Evolutionary conservation across 75 land plant genomes (phyloP).

Genomic region (Cryptomeria japonica): DNA sequence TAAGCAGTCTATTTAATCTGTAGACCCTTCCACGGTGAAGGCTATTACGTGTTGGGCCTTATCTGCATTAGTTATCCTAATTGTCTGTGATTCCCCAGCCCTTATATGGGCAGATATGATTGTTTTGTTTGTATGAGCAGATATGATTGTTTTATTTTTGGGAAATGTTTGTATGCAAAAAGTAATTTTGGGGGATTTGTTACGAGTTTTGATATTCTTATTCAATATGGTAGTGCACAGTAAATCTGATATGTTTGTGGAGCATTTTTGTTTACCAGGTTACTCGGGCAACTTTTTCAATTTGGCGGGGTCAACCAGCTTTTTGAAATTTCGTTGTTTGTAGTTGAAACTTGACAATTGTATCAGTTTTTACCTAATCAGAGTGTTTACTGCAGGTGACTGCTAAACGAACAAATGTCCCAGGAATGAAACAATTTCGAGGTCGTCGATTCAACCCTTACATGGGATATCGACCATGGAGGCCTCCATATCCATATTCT

Average conservation of each 20-base stretch:
- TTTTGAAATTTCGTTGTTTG: background rate
- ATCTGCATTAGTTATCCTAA: background rate
- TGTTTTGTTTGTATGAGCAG: too few relatives aligned
- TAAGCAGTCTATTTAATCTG: background rate
- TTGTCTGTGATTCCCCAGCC: background rate
- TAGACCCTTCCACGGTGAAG: background rate
- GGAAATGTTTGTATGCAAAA: background rate
- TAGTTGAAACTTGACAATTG: background rate
- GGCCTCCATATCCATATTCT: constrained; percentile 36
- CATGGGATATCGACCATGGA: constrained; percentile 51
- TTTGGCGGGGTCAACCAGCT: background rate
- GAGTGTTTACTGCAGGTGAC: constrained; percentile 5
- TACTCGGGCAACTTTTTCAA: background rate
- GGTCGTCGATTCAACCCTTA: constrained; percentile 65
- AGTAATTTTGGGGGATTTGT: background rate
- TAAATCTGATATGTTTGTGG: too few relatives aligned
- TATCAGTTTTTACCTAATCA: background rate
- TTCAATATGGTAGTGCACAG: background rate
- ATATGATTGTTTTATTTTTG: background rate
- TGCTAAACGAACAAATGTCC: constrained; percentile 79
- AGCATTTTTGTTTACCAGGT: background rate
- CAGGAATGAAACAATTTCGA: constrained; percentile 79
- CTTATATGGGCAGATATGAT: background rate
- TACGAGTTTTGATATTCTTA: background rate
- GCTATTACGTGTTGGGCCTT: background rate